phyloP scores from a whole-genome alignment of 2,329 filamentous ascomycete genomes.

The Talaromyces sp. region DNA sequence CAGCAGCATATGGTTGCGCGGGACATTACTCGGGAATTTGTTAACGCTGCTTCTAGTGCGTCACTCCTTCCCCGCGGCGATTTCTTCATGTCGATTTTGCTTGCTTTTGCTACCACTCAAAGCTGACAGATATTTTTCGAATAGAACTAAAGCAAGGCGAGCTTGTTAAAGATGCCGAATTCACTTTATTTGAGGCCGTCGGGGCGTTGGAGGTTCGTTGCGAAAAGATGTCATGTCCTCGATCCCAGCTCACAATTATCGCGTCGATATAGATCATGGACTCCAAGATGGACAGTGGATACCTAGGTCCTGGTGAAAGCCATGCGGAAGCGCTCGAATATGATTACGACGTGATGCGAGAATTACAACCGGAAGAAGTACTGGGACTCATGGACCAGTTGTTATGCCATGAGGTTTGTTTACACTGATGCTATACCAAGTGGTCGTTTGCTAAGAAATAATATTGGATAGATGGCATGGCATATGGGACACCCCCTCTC shows the following conservation, averaged over 20 bases:
- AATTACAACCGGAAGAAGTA: constrained; percentile 70
- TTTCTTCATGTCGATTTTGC: constrained; percentile 8
- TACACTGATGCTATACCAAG: neutral
- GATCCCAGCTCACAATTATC: neutral
- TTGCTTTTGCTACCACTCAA: neutral
- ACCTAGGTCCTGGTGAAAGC: constrained; percentile 64
- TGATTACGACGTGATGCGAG: constrained; percentile 66
- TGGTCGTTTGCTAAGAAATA: neutral
- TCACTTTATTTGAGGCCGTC: constrained; percentile 91
- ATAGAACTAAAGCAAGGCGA: constrained; percentile 72
- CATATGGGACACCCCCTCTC: constrained; percentile 92
- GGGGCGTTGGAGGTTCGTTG: constrained; percentile 58
- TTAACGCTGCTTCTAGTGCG: constrained; percentile 48
- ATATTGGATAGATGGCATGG: constrained; percentile 74
- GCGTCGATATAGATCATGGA: constrained; percentile 78
- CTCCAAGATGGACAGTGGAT: constrained; percentile 96
- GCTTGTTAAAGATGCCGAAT: constrained; percentile 87
- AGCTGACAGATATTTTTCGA: neutral
- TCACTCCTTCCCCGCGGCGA: constrained; percentile 9
- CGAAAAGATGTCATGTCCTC: neutral
- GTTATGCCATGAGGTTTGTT: constrained; percentile 72
- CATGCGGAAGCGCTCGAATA: constrained; percentile 62
- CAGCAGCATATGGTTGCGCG: constrained; percentile 38
- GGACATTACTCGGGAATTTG: constrained; percentile 55
- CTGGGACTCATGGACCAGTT: constrained; percentile 93